A percentile compares a stretch with the other conserved stretches of the same genome.
These are phyloP conservation scores for Dryadomyces quercus-mongolicae DNA, from an alignment of 2,329 filamentous ascomycete genomes.

Conservation along the genomic window DNA sequence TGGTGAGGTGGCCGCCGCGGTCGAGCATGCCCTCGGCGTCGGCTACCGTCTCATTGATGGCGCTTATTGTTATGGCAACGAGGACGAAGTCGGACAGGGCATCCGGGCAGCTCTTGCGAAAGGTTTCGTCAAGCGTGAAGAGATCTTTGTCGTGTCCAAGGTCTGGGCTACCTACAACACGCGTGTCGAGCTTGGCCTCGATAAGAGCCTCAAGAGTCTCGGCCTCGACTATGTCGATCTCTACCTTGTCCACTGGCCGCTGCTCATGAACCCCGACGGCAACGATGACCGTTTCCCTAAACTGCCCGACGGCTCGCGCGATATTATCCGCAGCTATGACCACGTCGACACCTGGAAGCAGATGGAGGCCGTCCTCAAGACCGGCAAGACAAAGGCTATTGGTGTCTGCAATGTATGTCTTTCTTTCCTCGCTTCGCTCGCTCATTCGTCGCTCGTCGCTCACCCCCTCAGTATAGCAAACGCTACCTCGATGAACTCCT, in stretches of 20 bases:
- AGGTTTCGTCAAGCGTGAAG: slow-evolving; percentile 61
- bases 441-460: background rate
- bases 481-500: slow-evolving; percentile 44
- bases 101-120: slow-evolving; percentile 59
- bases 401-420: slow-evolving; percentile 42
- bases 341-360: slow-evolving; percentile 68
- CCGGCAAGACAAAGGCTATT: slow-evolving; percentile 43
- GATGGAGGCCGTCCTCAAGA: slow-evolving; percentile 54
- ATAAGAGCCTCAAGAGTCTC: slow-evolving; percentile 60
- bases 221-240: slow-evolving; percentile 75
- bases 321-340: slow-evolving; percentile 56
- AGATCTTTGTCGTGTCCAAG: slow-evolving; percentile 78
- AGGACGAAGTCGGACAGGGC: slow-evolving; percentile 70
- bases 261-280: slow-evolving; percentile 67
- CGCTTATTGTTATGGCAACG: slow-evolving; percentile 69
- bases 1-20: slow-evolving; percentile 45
- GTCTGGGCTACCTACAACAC: slow-evolving; percentile 73
- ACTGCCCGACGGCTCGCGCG: slow-evolving; percentile 58
- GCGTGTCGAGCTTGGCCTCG: slow-evolving; percentile 54
- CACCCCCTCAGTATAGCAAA: slow-evolving; percentile 33
- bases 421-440: background rate
- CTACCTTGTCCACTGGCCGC: slow-evolving; percentile 73
- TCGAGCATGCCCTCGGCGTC: slow-evolving; percentile 42
- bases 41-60: slow-evolving; percentile 55
- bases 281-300: slow-evolving; percentile 67